Base-by-base conservation (phyloP, 495 filamentous ascomycete genomes). In the Glarea lozoyensis region DNA sequence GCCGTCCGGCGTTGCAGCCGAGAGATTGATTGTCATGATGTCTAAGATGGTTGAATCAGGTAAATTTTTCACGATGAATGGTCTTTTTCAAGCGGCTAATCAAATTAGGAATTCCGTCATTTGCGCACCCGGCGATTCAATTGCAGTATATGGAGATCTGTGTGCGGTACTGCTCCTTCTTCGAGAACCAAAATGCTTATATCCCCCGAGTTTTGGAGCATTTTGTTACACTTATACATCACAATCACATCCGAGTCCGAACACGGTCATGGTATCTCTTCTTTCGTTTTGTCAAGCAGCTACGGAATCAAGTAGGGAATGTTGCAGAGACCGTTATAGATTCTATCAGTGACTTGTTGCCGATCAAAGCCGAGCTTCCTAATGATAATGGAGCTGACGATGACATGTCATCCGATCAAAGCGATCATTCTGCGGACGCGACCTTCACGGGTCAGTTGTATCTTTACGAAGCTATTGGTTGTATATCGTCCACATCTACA, bases 101-200 rank as follows among this genome's bases (percentile, higher is more conserved):
- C 2, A 6, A 13, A 25, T 16, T 53, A 88, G 86, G 84, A 48
- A 82, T 97, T 48, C 79, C 84, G 47, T 80, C 73, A 19, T 92
- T 86, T 58, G 78, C 82, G 3, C 92, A 97, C 61, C 92, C 93
- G 0, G 86, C 88, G 16, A 86, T 94, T 22, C 80, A 96, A 44
- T 70, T 97, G 12, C 88, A 94, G 60, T 97, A 92, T 53, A 97
- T 97, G 93, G 92, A 97, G 53, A 92, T 94, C 30, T 93, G 87
- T 58, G 88, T 94, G 23, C 82, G 92, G 25, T 97, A 97, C 59
- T 81, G 76, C 59, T 72, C 76, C n/a, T 95, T 95, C 63, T 97
- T 99, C 63, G 86, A 93, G 46, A 69, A 74, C 25, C 83, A 94
- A 50, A 72, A 81, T 2, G 68, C 78, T 1, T 72, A 80, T 35